phyloP scores from a whole-genome alignment of 2,329 filamentous ascomycete genomes.

The Pseudogymnoascus sp. region DNA sequence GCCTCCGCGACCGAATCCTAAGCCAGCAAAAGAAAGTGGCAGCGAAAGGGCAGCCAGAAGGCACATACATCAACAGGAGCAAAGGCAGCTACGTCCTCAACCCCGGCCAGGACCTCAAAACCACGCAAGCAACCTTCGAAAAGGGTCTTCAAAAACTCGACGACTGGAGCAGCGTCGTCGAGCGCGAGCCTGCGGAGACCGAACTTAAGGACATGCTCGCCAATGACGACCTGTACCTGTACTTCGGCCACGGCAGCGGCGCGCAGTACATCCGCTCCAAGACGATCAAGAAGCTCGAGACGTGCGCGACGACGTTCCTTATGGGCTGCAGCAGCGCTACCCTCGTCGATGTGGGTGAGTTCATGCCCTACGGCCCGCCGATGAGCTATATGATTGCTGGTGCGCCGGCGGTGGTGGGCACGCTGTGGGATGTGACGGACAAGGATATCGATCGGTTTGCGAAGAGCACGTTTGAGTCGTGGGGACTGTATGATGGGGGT shows the following conservation, averaged over 20 bases:
- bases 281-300: constrained; percentile 70
- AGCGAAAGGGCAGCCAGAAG: constrained; percentile 26
- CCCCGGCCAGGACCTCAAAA: constrained; percentile 73
- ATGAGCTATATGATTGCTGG: constrained; percentile 89
- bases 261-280: constrained; percentile 88
- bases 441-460: constrained; percentile 94
- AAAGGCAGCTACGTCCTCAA: constrained; percentile 80
- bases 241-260: constrained; percentile 94
- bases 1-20: constrained; percentile 68
- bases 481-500: constrained; percentile 57
- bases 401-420: constrained; percentile 79
- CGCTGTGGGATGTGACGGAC: constrained; percentile 96
- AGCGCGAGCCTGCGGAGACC: constrained; percentile 64
- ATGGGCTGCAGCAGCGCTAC: constrained; percentile 92
- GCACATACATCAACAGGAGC: constrained; percentile 49
- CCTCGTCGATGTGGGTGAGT: constrained; percentile 74
- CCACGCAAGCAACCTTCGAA: constrained; percentile 72
- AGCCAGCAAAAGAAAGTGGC: constrained; percentile 20
- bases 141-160: constrained; percentile 57
- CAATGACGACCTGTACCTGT: constrained; percentile 68
- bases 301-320: constrained; percentile 75
- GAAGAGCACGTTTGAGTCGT: constrained; percentile 69
- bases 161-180: constrained; percentile 64
- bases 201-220: constrained; percentile 68
- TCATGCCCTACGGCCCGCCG: constrained; percentile 85